Evolutionary conservation across 2,329 filamentous ascomycete genomes (phyloP).

Genomic region (Pseudogymnoascus verrucosus): DNA sequence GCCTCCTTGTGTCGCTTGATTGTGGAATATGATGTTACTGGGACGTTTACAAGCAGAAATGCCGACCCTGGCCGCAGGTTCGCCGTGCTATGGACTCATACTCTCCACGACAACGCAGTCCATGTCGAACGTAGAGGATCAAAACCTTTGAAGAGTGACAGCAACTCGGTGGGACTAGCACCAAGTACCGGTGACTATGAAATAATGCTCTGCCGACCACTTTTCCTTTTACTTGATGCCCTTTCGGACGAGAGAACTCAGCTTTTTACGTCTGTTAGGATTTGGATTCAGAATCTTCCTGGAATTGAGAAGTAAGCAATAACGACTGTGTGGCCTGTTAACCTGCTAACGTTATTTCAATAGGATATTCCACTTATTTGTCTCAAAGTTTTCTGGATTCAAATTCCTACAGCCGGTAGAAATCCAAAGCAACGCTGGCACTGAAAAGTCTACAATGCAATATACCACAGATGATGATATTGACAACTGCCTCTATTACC

Average conservation of each 20-base stretch:
- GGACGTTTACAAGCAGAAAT: conserved; percentile 38
- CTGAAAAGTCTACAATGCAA: conserved; percentile 14
- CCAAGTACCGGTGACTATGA: conserved; percentile 57
- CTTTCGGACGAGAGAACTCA: conserved; percentile 66
- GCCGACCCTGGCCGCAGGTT: conserved; percentile 63
- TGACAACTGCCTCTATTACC: conserved; percentile 68
- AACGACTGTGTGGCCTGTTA: too few species aligned
- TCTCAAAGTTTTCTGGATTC: conserved; percentile 49
- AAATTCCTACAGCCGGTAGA: conserved; percentile 39
- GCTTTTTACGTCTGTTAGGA: conserved; percentile 66
- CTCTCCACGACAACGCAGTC: conserved; percentile 47
- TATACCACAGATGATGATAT: conserved; percentile 58
- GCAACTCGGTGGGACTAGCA: conserved; percentile 33
- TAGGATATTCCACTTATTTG: conserved; percentile 54
- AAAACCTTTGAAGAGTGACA: conserved; percentile 34
- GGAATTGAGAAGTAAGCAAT: conserved; percentile 52
- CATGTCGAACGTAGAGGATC: conserved; percentile 40
- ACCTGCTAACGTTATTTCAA: conserved; percentile 17
- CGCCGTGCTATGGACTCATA: conserved; percentile 75
- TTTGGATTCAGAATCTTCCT: conserved; percentile 66
- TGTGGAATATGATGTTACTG: conserved; percentile 43
- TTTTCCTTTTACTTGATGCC: conserved; percentile 75
- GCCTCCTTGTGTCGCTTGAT: conserved; percentile 67
- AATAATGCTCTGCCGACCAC: conserved; percentile 68
- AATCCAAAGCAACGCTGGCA: conserved; percentile 13